Evolutionary conservation across 768 basidiomycete genomes (phyloP), one percentile per base, ranked within the genome.

Genomic region (Suillus decipiens): DNA sequence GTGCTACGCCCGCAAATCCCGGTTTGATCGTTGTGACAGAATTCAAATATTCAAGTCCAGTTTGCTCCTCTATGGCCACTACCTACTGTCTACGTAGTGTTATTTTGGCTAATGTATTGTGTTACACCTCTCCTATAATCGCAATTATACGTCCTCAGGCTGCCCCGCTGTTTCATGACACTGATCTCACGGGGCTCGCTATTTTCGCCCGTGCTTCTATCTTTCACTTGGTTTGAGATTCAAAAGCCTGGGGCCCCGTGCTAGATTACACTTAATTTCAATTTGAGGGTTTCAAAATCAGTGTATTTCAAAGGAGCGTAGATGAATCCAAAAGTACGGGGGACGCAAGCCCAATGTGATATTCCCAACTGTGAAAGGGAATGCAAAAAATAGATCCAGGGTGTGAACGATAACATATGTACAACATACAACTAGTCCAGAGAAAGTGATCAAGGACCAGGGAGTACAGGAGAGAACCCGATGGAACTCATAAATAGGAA

Each of bases 401-500:
- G 56, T 41, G 41, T 39, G 37, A 39, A 28, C 37, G 24, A 24
- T 6, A 28, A 24, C 24, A 28, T 57, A 56, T 37, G 9, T 37
- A 57, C 28, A 28, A 42, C 37, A 19, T 41, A 7, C 28, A 41
- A 37, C 17, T 17, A 17, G 24, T 54, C 12, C 53, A 36, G 39
- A 28, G 37, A 5, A 39, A 28, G 37, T 24, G 2, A 11, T 19
- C 39, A 28, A n/a, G 41, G 17, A 39, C 7, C 12, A 57, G 17
- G 39, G 10, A 19, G 39, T 57, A 57, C 56, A 58, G 24, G 19
- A n/a, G 28, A 14, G 47, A 36, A 31, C 19, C 31, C 31, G 47
- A 34, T 36, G 24, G 31, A 28, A 45, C 28, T 47, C 39, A 37
- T 33, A 62, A 42, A 65, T 24, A 59, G 54, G 34, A 48, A 43